Base-by-base conservation (phyloP, 148 eudicot species). In the Amaranthus cruentus region DNA sequence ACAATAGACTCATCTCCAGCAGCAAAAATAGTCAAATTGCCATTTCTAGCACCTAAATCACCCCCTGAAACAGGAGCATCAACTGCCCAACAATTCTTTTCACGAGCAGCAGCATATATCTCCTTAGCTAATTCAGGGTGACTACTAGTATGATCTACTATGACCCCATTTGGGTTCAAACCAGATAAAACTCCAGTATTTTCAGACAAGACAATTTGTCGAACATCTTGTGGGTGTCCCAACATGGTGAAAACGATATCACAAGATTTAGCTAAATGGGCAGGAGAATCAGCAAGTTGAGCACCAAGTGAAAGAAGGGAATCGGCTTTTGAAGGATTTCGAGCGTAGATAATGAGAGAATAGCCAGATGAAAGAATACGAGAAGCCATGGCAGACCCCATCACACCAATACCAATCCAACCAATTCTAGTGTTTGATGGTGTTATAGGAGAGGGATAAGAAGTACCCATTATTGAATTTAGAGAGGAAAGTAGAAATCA, bases 51-150 rank as follows among this genome's bases (percentile, higher is more conserved):
- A 47, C 98, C 98, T 0, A 86, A 50, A 55, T 90, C 96, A 2
- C 98, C 96, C 4, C 98, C 98, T 0, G 92, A 89, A 3, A 93
- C 96, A 1, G 96, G 98, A 5, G 98, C 96, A 73, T 93, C 98
- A 14, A 93, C 84, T 4, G 94, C 76, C 82, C 82, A 83, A 43
- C 83, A 83, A 4, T 55, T 68, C 72, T 69, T 85, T 62, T 78
- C 88, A 0, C 75, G 69, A 15, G 90, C 90, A 47, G 73, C n/a
- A 0, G 13, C 15, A 49, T 55, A 71, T 12, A 89, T 84, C 62
- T 78, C 79, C 75, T 54, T 81, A 9, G 94, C 94, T 1, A 91
- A 85, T 0, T 55, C 72, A 0, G 91, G 94, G 57, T 79, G 75
- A 67, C 90, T 87, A 62, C 89, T 88, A 6, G 89, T 93, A 72